phyloP scores from a whole-genome alignment of 2,329 filamentous ascomycete genomes.

The Cyanodermella asteris region DNA sequence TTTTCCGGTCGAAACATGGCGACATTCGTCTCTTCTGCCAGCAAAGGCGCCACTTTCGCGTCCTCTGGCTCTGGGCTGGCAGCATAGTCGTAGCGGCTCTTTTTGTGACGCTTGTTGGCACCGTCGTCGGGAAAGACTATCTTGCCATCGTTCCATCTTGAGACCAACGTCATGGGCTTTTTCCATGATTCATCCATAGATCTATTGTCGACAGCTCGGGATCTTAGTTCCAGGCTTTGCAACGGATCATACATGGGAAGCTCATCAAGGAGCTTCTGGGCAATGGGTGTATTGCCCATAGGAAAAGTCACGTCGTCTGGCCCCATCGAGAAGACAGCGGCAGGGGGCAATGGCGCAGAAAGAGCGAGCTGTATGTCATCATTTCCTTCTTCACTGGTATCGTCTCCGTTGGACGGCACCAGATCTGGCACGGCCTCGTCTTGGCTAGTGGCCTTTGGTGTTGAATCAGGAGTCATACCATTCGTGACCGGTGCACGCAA shows the following conservation, averaged over 20 bases:
- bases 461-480: conserved; percentile 9
- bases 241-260: conserved; percentile 56
- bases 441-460: conserved; percentile 12
- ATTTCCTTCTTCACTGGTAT: conserved; percentile 26
- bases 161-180: conserved; percentile 58
- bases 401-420: conserved; percentile 39
- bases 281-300: conserved; percentile 48
- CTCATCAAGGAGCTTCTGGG: conserved; percentile 58
- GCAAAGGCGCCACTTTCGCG: conserved; percentile 24
- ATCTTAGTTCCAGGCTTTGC: conserved; percentile 31
- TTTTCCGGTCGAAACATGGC: conserved; percentile 79
- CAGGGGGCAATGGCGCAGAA: conserved; percentile 33
- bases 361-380: conserved; percentile 23
- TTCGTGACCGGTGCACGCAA: background rate
- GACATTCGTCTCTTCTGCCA: conserved; percentile 51
- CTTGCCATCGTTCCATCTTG: conserved; percentile 66
- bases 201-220: conserved; percentile 33
- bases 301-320: conserved; percentile 65
- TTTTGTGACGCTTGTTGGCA: conserved; percentile 48
- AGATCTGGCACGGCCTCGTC: conserved; percentile 43
- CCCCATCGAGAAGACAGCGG: conserved; percentile 63
- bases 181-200: conserved; percentile 53
- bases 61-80: conserved; percentile 3
- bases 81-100: conserved; percentile 61
- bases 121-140: conserved; percentile 46